A percentile compares a stretch with the other conserved stretches of the same genome.
phyloP scores from a whole-genome alignment of 1,284 basidiomycete genomes.

The Ceratorhiza oryzae-sativae region DNA sequence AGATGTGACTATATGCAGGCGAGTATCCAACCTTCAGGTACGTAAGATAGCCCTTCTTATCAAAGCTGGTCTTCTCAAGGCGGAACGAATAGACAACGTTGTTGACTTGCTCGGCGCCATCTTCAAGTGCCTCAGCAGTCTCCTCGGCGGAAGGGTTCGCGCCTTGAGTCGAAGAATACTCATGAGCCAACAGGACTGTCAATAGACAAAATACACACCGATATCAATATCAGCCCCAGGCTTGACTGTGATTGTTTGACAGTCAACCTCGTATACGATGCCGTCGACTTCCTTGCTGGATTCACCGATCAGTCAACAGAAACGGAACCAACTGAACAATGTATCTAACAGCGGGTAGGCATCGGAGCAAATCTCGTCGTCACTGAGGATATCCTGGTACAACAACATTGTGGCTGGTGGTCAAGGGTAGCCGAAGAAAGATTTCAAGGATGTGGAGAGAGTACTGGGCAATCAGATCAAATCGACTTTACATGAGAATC shows the following conservation, averaged over 20 bases:
- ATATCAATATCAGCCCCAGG: slow-evolving; percentile 88
- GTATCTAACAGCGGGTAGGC: slow-evolving; percentile 80
- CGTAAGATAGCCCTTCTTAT: slow-evolving; percentile 88
- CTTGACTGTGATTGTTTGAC: slow-evolving; percentile 76
- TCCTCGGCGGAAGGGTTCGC: slow-evolving; percentile 95
- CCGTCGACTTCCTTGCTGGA: slow-evolving; percentile 81
- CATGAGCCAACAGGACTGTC: slow-evolving; percentile 23
- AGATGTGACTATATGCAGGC: not conserved
- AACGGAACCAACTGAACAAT: slow-evolving; percentile 22
- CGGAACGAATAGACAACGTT: slow-evolving; percentile 95
- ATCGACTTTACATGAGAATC: slow-evolving; percentile 23
- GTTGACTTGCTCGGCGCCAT: slow-evolving; percentile 81
- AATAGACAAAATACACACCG: slow-evolving; percentile 60
- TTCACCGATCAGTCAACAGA: slow-evolving; percentile 39
- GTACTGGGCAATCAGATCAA: slow-evolving; percentile 22
- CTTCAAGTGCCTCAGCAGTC: slow-evolving; percentile 80
- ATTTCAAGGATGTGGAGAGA: slow-evolving; percentile 21
- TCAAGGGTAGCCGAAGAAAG: slow-evolving; percentile 30
- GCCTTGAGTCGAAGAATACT: slow-evolving; percentile 57
- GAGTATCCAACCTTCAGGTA: slow-evolving; percentile 78
- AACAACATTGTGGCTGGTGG: slow-evolving; percentile 68
- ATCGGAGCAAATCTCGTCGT: slow-evolving; percentile 96
- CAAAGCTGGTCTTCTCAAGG: slow-evolving; percentile 82
- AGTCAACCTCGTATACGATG: slow-evolving; percentile 92
- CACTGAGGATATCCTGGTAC: slow-evolving; percentile 75